A percentile compares a stretch with the other conserved stretches of the same genome.
Evolutionary conservation across 371 early-diverging fungal genomes (phyloP).

Genomic region (Saksenaea oblongispora): DNA sequence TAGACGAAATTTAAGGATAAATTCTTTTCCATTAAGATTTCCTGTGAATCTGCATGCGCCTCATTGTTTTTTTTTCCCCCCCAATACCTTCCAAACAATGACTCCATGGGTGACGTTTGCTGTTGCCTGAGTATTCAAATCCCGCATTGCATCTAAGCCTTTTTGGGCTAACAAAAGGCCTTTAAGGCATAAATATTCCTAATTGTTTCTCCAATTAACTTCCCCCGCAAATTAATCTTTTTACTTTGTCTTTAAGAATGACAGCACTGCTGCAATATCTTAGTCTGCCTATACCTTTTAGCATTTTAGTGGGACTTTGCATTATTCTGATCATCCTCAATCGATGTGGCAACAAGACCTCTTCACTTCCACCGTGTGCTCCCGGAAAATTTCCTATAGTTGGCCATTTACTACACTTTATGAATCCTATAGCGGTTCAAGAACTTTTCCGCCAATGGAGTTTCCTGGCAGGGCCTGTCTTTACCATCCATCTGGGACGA

Average conservation of each 20-base stretch:
- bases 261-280: neutral
- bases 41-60: too few relatives aligned
- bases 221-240: constrained; percentile 3
- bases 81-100: too few relatives aligned
- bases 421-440: constrained; percentile 26
- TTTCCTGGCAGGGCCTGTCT: constrained; percentile 32
- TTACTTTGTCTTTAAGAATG: neutral
- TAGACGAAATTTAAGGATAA: too few relatives aligned
- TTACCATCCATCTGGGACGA: constrained; percentile 39
- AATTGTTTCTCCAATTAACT: neutral
- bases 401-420: constrained; percentile 36
- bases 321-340: neutral
- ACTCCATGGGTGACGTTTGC: neutral
- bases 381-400: constrained; percentile 41
- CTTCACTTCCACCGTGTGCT: constrained; percentile 33
- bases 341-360: neutral
- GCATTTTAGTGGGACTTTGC: neutral
- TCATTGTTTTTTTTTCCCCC: too few relatives aligned
- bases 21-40: too few relatives aligned
- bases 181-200: constrained; percentile 1
- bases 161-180: constrained; percentile 19
- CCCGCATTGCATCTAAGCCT: neutral
- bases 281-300: neutral
- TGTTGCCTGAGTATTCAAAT: neutral
- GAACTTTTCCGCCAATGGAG: constrained; percentile 46